phyloP scores from a whole-genome alignment of 768 basidiomycete genomes.

The Leucosporidium creatinivorum region DNA sequence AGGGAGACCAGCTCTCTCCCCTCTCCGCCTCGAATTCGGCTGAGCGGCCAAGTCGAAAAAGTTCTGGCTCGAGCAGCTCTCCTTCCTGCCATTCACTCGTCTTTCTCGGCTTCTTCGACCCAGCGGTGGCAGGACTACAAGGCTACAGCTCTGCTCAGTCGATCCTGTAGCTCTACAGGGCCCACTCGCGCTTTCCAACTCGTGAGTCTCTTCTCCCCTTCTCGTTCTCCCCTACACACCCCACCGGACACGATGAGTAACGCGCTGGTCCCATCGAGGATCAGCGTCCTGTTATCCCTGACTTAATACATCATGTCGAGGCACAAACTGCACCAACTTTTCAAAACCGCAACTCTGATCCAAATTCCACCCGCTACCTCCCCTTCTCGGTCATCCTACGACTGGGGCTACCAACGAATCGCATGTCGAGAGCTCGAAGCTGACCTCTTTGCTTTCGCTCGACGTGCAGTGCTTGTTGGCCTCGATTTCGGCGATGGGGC shows the following conservation, averaged over 20 bases:
- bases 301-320: constrained; percentile 1
- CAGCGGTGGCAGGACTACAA: not conserved
- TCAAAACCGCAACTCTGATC: constrained; percentile 3
- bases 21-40: too few relatives aligned
- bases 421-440: not conserved
- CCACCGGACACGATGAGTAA: not conserved
- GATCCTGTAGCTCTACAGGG: not conserved
- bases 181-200: not conserved
- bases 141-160: not conserved
- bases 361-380: not conserved
- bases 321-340: not conserved
- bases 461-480: too few relatives aligned
- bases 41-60: not conserved
- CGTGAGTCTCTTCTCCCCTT: not conserved
- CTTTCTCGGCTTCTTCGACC: not conserved
- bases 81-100: not conserved
- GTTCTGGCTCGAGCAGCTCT: not conserved
- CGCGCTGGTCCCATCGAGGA: not conserved
- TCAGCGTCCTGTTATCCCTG: constrained; percentile 5
- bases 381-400: not conserved
- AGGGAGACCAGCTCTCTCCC: not conserved
- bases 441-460: too few relatives aligned
- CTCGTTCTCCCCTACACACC: not conserved
- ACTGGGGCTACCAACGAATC: not conserved
- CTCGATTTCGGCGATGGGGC: too few relatives aligned